Evolutionary conservation across 257 asterid genomes (phyloP).

Genomic region (Rehmannia glutinosa): DNA sequence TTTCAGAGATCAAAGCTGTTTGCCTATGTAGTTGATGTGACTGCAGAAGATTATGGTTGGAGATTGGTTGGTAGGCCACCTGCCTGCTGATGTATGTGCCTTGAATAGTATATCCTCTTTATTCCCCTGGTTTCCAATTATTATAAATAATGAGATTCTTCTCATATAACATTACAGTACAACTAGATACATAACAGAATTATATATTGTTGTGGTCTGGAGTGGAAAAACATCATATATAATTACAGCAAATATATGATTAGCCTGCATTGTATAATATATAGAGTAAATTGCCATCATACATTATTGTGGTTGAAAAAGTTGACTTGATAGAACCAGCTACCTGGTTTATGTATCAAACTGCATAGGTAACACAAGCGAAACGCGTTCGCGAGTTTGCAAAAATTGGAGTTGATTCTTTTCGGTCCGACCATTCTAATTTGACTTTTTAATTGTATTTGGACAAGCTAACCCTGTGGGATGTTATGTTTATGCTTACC

Average conservation of each 20-base stretch:
- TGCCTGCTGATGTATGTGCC: constrained; percentile 4
- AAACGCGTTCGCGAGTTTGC: not conserved
- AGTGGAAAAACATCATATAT: not conserved
- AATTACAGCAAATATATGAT: not conserved
- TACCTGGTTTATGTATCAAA: constrained; percentile 12
- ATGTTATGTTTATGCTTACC: not conserved
- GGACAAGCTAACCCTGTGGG: not conserved
- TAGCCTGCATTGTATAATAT: not conserved
- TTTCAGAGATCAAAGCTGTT: constrained; percentile 11
- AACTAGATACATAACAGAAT: not conserved
- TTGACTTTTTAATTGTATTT: constrained; percentile 1
- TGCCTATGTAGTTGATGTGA: not conserved
- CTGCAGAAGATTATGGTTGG: constrained; percentile 12
- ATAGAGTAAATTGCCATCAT: constrained; percentile 14
- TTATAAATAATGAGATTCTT: not conserved
- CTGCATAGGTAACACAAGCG: not conserved
- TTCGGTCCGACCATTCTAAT: constrained; percentile 12
- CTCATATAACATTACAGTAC: not conserved
- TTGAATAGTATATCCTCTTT: not conserved
- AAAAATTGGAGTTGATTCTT: constrained; percentile 2
- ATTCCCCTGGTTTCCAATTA: not conserved
- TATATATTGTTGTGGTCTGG: not conserved
- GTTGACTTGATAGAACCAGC: constrained; percentile 24
- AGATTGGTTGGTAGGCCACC: constrained; percentile 12
- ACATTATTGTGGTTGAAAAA: constrained; percentile 12